Conservation (phyloP, 345 rosid genomes). For the Microthlaspi erraticum region DNA sequence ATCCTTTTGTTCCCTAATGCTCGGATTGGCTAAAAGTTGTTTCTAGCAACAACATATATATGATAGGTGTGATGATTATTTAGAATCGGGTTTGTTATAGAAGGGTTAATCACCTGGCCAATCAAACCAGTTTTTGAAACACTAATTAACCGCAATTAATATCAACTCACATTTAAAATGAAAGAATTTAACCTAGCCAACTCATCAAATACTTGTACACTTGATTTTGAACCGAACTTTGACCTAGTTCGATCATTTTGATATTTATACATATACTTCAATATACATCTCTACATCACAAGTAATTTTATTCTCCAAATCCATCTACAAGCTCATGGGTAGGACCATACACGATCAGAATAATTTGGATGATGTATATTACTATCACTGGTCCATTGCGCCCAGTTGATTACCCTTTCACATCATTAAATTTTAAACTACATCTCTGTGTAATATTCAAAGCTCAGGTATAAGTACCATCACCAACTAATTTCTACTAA, state of each 20-base stretch:
- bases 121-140: background rate
- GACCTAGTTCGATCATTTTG: conserved; percentile 7
- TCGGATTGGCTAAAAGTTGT: background rate
- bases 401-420: conserved; percentile 36
- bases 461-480: conserved; percentile 2
- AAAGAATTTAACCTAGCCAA: background rate
- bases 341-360: conserved; percentile 39
- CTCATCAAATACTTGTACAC: background rate
- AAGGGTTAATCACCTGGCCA: background rate
- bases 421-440: conserved; percentile 31
- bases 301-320: conserved; percentile 21
- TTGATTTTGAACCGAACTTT: background rate
- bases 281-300: background rate
- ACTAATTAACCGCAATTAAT: background rate
- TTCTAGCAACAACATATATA: background rate
- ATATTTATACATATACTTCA: background rate
- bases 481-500: conserved; percentile 31
- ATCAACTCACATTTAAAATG: background rate
- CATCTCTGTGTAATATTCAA: conserved; percentile 28
- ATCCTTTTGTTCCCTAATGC: background rate
- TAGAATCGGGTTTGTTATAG: background rate
- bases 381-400: conserved; percentile 33
- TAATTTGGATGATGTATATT: conserved; percentile 26
- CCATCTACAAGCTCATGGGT: conserved; percentile 29
- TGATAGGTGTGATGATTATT: background rate